These are phyloP conservation scores for Populus nigra DNA, from an alignment of 345 rosid species.

Conservation along the genomic window DNA sequence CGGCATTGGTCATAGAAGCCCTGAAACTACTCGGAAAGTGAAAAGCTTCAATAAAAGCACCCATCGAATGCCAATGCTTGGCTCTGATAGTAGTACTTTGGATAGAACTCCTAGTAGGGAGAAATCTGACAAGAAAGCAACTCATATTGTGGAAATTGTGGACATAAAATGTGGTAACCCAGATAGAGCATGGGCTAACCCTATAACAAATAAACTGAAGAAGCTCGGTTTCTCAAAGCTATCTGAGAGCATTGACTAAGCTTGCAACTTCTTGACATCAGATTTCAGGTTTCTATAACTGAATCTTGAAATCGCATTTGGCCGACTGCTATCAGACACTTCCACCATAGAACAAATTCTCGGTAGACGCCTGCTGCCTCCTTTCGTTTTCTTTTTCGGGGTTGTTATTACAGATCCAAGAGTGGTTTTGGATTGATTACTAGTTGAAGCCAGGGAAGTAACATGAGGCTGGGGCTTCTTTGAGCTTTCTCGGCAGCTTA, in stretches of 20 bases:
- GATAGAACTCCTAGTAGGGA: slow-evolving; percentile 60
- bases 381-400: slow-evolving; percentile 52
- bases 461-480: slow-evolving; percentile 24
- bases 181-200: slow-evolving; percentile 75
- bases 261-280: slow-evolving; percentile 46
- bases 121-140: slow-evolving; percentile 54
- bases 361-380: slow-evolving; percentile 43
- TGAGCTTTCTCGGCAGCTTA: slow-evolving; percentile 31
- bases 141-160: slow-evolving; percentile 74
- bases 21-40: slow-evolving; percentile 40
- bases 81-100: slow-evolving; percentile 45
- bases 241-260: slow-evolving; percentile 61
- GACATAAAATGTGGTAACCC: slow-evolving; percentile 82
- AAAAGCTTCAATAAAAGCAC: slow-evolving; percentile 44
- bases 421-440: slow-evolving; percentile 26
- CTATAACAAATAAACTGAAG: slow-evolving; percentile 71
- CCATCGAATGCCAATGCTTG: slow-evolving; percentile 64
- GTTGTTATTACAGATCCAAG: slow-evolving; percentile 25
- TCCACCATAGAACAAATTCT: slow-evolving; percentile 60
- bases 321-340: slow-evolving; percentile 41
- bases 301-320: slow-evolving; percentile 38
- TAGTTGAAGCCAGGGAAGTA: slow-evolving; percentile 22
- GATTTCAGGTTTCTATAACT: slow-evolving; percentile 54
- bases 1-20: slow-evolving; percentile 19
- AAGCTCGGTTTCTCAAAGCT: slow-evolving; percentile 96